Percentiles rank a stretch among this genome's conserved stretches.
Conservation (phyloP, 371 early-diverging fungal species). For the Apophysomyces variabilis region DNA sequence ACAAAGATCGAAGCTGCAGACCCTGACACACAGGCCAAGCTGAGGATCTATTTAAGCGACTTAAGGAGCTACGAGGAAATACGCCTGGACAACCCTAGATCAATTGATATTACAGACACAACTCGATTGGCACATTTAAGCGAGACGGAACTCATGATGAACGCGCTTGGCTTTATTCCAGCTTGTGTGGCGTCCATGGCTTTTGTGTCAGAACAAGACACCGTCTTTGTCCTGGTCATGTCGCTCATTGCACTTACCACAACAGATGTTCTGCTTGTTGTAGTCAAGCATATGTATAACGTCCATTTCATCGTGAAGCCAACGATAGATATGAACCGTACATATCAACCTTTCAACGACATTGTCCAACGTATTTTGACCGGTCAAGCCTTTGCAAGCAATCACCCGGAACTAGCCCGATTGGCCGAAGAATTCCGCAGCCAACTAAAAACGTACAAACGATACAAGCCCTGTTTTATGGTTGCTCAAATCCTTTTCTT, state of each 20-base stretch:
- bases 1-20: no score
- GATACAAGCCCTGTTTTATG: no score
- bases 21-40: no score
- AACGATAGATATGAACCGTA: background rate
- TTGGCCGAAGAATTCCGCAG: background rate
- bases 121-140: background rate
- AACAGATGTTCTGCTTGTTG: background rate
- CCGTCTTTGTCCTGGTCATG: background rate
- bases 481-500: background rate
- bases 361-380: background rate
- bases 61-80: no score
- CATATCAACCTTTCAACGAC: background rate
- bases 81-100: no score
- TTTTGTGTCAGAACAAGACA: background rate
- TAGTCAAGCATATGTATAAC: background rate
- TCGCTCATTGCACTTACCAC: background rate
- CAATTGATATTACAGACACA: no score
- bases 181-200: background rate
- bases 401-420: background rate
- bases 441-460: no score
- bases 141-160: background rate
- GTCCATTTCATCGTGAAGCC: background rate
- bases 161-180: background rate
- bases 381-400: background rate
- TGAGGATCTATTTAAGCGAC: no score